Base-by-base conservation (phyloP, 1,284 basidiomycete genomes). In the Dichomitus squalens region DNA sequence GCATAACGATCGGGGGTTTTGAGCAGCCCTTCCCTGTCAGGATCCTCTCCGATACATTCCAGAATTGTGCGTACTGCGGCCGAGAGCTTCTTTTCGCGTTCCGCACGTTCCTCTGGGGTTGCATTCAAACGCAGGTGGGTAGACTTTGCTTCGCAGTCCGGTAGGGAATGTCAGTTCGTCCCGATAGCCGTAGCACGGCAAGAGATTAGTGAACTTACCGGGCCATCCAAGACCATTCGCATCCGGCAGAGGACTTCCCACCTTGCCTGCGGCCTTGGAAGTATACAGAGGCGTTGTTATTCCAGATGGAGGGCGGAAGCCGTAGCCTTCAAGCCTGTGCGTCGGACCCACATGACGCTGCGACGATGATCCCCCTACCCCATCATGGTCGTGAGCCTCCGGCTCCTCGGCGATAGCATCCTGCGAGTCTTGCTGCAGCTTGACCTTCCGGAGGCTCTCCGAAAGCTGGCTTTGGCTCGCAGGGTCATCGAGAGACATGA, bases 1-100 rank as follows among this genome's bases (percentile, higher is more conserved):
- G 96, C 96, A 75, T 98, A 99, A 41, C 97, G 84, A 68, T 96
- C 93, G 14, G 97, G 97, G 1, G 97, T 99, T 64, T 89, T 86
- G 48, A 88, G 77, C 29, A 99, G 80, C 8, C 97, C 97, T 69
- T 96, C 94, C 41, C 97, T 84, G 70, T 95, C 87, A 1, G 97
- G 97, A 78, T 99, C 97, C 76, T 99, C 97, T 49, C 97, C 97
- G 58, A 99, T 95, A 72, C 96, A 98, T 70, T 98, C 95, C 46
- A 99, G 85, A 33, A 99, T 89, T 23, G 93, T 94, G 47, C 92
- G 87, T 59, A 99, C 91, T 3, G 97, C 97, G 49, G 79, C 79
- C 2, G 91, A 82, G 66, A 99, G 87, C 58, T 87, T 90, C 60
- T 85, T 79, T 70, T 96, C 87, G 52, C 94, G 84, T 41, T 79